Base-by-base conservation (phyloP, 1,139 yeast genomes). In the Debaryomyces sp. region DNA sequence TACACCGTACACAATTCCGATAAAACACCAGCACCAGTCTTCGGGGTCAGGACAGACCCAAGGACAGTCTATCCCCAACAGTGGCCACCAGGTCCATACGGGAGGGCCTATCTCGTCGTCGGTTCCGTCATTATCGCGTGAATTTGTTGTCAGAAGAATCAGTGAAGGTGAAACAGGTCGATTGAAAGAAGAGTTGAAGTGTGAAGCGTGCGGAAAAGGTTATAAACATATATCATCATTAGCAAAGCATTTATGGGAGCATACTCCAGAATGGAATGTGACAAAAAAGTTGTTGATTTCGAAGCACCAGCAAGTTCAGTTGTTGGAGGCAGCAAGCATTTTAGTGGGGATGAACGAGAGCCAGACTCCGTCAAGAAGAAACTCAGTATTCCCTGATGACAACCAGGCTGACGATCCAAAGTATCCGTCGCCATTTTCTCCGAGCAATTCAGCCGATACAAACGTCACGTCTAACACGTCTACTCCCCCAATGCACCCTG, bases 191-290 rank as follows among this genome's bases (percentile, higher is more conserved):
- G 92, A 87, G 60, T 77, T 89, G 54, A 85, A 86, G 59, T 89
- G 96, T 70, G 95, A 89, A 66, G 90, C 95, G 3, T 89, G 96
- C 61, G 96, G 96, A 9, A 89, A 89, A 64, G 95, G 95, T 12
- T 89, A 89, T 64, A 89, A 89, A 63, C 96, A 89, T 67, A 86
- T 89, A 8, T 84, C 92, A 1, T 86, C 94, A 18, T 75, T 89
- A 52, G 78, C 96, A 78, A 56, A 89, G 80, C 78, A 91, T 79
- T 70, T 74, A 75, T 62, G 92, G 96, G 77, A 75, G 54, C 96
- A 89, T 63, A 89, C 96, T 0, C 96, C 96, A 0, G 96, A 89
- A 64, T 89, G 96, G 96, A 87, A 85, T 60, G 86, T 86, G 60
- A 89, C 96, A 2, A 86, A 88, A 55, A 87, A 87, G 62, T 73